A percentile compares a stretch with the other conserved stretches of the same genome.
Conservation (phyloP, 176 grass and related monocot species). For the Sorghum bicolor region Sorghum_bicolor_NCBIv3 NC_012870.2:46537501-46538000, state of each 20-base stretch:
- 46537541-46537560: too few relatives aligned
- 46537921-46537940: not conserved
- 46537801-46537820: not conserved
- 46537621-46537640: too few relatives aligned
- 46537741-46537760: constrained; percentile 10
- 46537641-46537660: too few relatives aligned
- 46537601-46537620: too few relatives aligned
- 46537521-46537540: too few relatives aligned
- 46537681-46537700: too few relatives aligned
- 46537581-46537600: too few relatives aligned
- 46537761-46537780: not conserved
- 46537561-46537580: too few relatives aligned
- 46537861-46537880: not conserved
- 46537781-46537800: not conserved
- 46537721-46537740: not conserved
- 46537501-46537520: too few relatives aligned
- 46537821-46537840: not conserved
- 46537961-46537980: not conserved
- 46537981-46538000: not conserved
- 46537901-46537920: not conserved
- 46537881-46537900: not conserved
- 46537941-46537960: not conserved
- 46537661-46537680: too few relatives aligned
- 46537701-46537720: too few relatives aligned
- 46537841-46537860: not conserved